A percentile compares a stretch with the other conserved stretches of the same genome.
Evolutionary conservation across 148 eudicot genomes (phyloP).

Genomic region (Bassia scoparia): DNA sequence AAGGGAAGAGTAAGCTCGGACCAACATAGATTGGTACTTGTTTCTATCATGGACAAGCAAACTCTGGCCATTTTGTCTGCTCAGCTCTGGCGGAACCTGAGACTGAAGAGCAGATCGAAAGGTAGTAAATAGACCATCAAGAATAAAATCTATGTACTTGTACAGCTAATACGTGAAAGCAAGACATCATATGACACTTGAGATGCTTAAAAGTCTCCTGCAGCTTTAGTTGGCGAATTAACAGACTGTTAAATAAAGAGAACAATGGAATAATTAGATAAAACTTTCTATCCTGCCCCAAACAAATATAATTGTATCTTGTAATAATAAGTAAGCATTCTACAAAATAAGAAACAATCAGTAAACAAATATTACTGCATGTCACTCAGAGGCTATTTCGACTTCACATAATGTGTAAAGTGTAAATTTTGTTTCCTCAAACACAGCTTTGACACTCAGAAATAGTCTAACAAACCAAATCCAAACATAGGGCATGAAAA

Average conservation of each 20-base stretch:
- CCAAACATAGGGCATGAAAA: too few species aligned
- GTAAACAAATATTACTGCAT: neutral
- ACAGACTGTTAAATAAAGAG: neutral
- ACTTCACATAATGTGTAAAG: neutral
- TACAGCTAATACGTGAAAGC: neutral
- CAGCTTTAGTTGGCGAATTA: neutral
- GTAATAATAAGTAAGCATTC: too few species aligned
- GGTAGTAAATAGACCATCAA: neutral
- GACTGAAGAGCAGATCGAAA: neutral
- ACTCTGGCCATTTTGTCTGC: neutral
- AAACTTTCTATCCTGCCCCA: neutral
- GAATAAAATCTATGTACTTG: neutral
- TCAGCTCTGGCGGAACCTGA: neutral
- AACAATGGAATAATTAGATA: neutral
- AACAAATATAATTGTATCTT: neutral
- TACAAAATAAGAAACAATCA: too few species aligned
- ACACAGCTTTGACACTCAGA: too few species aligned
- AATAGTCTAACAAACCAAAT: too few species aligned
- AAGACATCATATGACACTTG: too few species aligned
- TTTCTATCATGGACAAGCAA: constrained; percentile 56
- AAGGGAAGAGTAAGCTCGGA: constrained; percentile 62
- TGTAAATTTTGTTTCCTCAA: too few species aligned
- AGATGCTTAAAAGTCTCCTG: neutral
- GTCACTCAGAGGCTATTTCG: neutral
- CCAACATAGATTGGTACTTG: constrained; percentile 68